Base-by-base conservation (phyloP, 2,329 filamentous ascomycete species). In the Penicillium thymicola region DNA sequence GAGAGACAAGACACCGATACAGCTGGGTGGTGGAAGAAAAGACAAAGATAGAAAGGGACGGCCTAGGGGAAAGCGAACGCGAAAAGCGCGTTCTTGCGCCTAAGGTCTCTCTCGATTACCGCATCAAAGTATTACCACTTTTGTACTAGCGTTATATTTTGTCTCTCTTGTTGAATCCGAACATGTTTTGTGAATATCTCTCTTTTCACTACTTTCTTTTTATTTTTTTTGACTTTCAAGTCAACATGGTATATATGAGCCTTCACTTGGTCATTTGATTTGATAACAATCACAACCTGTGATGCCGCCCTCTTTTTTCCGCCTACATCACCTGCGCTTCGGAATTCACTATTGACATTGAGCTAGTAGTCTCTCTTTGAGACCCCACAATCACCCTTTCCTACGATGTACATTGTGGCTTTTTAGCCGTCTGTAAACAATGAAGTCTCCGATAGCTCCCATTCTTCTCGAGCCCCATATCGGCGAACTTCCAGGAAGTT, bases 21-120 rank as follows among this genome's bases (percentile, higher is more conserved):
- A 55, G 38, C 37, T 38, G 7, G 14, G 40, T 37, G 41, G 41
- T 51, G 44, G 54, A 54, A 56, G 37, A 43, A 47, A 27, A 23
- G 41, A 52, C 34, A 30, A 36, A 36, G 45, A 54, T 34, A 34
- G 47, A 44, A 51, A 51, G 23, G 16, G 37, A 47, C 36, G 28
- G 27, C 30, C 49, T 49, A 38, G 38, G 38, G 27, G 42, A n/a
- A 46, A 46, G 36, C 28, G 50, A 55, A 66, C 64, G 64, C 64
- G 64, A 65, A 66, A 66, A 66, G 61, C 64, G 64, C 64, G 63
- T 65, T 66, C 58, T 57, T 46, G 37, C 59, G 32, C 9, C 46
- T 36, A 45, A 32, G 56, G 58, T 48, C 44, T n/a, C 53, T 57
- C 43, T 45, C 41, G 58, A 21, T 28, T 50, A 37, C 63, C 59